A percentile compares a stretch with the other conserved stretches of the same genome.
These are phyloP conservation scores for Dryas alaskensis DNA, from an alignment of 306 rosid species.

Conservation along the genomic window DNA sequence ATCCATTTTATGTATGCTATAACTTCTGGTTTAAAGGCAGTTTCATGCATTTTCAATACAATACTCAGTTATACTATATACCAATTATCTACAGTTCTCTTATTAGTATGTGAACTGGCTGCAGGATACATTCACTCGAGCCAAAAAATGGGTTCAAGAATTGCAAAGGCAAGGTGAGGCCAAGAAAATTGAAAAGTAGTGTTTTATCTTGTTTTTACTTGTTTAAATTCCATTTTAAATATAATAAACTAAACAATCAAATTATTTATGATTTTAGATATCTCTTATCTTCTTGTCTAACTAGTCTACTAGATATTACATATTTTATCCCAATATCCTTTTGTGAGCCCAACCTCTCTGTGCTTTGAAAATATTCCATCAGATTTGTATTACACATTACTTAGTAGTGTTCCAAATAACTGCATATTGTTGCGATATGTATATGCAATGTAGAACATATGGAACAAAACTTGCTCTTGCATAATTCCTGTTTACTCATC, in stretches of 20 bases:
- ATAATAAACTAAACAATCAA: neutral
- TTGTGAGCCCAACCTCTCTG: neutral
- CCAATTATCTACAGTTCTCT: neutral
- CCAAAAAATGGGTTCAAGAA: constrained; percentile 90
- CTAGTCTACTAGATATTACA: neutral
- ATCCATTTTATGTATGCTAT: neutral
- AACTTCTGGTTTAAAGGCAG: neutral
- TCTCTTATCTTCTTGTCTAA: constrained; percentile 1
- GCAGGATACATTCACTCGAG: constrained; percentile 78
- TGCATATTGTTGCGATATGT: neutral
- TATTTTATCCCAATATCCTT: neutral
- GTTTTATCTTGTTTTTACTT: neutral
- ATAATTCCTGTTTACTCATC: neutral
- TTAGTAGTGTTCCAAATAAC: neutral
- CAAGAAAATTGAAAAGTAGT: constrained; percentile 1
- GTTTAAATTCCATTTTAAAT: neutral
- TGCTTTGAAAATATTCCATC: neutral
- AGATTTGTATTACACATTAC: neutral
- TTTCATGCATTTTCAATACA: neutral
- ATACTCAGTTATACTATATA: neutral
- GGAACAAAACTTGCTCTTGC: neutral
- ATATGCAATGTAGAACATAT: neutral
- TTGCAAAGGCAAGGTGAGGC: constrained; percentile 72
- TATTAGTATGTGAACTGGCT: constrained; percentile 10
- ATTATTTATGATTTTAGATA: neutral